Conservation (phyloP, 371 early-diverging fungal species). For the Coemansia sp. region DNA sequence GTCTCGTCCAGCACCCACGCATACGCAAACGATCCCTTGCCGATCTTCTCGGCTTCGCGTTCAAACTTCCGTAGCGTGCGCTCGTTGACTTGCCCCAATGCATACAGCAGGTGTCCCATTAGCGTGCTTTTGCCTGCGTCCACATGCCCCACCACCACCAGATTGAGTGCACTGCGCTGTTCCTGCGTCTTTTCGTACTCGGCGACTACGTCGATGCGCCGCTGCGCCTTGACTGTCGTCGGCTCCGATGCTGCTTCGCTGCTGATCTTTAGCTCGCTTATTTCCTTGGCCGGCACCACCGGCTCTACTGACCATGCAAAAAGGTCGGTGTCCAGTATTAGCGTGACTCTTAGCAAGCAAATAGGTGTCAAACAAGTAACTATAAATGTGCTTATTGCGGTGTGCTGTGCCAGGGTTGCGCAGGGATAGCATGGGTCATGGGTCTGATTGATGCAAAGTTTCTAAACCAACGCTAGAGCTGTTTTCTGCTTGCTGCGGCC, state of each 20-base stretch:
- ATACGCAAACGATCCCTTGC: slow-evolving; percentile 89
- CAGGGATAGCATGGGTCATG: neutral
- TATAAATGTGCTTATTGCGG: neutral
- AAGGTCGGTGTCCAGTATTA: neutral
- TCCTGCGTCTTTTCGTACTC: slow-evolving; percentile 72
- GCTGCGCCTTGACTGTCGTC: slow-evolving; percentile 55
- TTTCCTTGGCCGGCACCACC: slow-evolving; percentile 17
- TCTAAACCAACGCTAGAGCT: neutral
- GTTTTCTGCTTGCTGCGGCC: neutral
- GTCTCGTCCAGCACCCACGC: slow-evolving; percentile 97
- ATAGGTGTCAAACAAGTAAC: neutral
- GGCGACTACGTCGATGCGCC: slow-evolving; percentile 68
- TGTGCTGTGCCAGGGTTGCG: neutral
- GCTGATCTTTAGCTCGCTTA: slow-evolving; percentile 20
- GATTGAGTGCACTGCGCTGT: slow-evolving; percentile 72
- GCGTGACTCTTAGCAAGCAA: neutral
- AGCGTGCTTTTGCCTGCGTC: slow-evolving; percentile 99
- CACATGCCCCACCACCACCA: slow-evolving; percentile 96
- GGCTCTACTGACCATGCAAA: slow-evolving; percentile 11
- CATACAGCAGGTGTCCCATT: slow-evolving; percentile 94
- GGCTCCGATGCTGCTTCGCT: slow-evolving; percentile 19
- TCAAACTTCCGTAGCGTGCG: slow-evolving; percentile 90
- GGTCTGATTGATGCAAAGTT: too few relatives aligned
- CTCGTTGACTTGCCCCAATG: slow-evolving; percentile 86
- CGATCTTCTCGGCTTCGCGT: slow-evolving; percentile 88